Base-by-base conservation (phyloP, 148 eudicot genomes). In the Rhododendron henanense region DNA sequence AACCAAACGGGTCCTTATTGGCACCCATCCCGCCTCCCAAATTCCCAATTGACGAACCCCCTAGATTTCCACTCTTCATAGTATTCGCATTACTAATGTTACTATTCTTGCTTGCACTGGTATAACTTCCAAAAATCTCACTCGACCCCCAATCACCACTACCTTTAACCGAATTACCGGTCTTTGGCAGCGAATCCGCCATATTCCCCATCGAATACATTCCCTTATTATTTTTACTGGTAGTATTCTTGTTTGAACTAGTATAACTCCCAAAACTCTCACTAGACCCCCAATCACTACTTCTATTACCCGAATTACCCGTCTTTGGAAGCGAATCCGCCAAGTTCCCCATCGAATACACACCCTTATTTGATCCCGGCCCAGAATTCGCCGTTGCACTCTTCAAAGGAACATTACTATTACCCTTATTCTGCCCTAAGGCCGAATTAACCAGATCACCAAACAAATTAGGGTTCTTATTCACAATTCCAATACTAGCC, bases 391-490 rank as follows among this genome's bases (percentile, higher is more conserved):
- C 84, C 6, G 87, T 50, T 39, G 90, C 89, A 81, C 87, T 95
- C 87, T 95, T 96, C 91, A 96, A 90, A 1, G 99, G 97, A 8
- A 85, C 97, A 90, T 94, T 94, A 41, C 89, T 87, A 83, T 82
- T 79, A 55, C 89, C 78, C 88, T 88, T 96, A 37, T 85, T 91
- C 86, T 85, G 89, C 79, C 96, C 96, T 47, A 96, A 78, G 0
- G 94, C 95, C 0, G 99, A 94, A 39, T 87, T 87, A 78, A 95
- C 90, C 86, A 95, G 88, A 91, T 95, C 98, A 44, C 96, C 91
- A 82, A 96, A 96, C 94, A 96, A 90, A 89, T 92, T 93, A 65
- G 98, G 96, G 84, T 93, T 92, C 86, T 96, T 96, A 65, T 93
- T 92, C 45, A 87, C 97, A 85, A 96, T 87, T n/a, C 99, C 98